Percentiles rank a stretch among this genome's conserved stretches.
phyloP scores from a whole-genome alignment of 148 eudicot genomes.

The Diospyros kaki region DNA sequence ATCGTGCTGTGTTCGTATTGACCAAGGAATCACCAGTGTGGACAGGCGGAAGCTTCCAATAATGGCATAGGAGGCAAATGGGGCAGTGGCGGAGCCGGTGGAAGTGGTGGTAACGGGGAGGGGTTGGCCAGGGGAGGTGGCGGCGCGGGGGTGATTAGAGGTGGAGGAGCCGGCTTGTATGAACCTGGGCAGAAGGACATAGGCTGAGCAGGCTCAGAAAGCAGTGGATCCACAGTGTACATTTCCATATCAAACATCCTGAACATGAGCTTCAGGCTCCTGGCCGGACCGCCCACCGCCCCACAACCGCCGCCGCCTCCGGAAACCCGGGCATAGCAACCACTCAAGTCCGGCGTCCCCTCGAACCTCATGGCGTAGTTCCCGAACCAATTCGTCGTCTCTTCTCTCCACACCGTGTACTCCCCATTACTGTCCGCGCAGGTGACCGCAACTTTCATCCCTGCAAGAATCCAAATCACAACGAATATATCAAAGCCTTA shows the following conservation, averaged over 20 bases:
- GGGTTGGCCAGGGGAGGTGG: conserved; percentile 27
- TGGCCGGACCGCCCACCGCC: conserved; percentile 55
- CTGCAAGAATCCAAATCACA: background rate
- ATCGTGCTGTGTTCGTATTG: too few relatives aligned
- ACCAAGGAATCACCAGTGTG: conserved; percentile 46
- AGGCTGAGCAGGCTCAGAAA: conserved; percentile 78
- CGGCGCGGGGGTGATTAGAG: conserved; percentile 9
- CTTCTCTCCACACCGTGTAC: conserved; percentile 33
- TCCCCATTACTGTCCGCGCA: conserved; percentile 61
- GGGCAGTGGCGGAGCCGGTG: conserved; percentile 27
- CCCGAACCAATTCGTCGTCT: conserved; percentile 68
- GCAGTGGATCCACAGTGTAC: conserved; percentile 61
- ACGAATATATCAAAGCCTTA: background rate
- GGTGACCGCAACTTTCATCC: conserved; percentile 32
- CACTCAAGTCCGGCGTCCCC: conserved; percentile 61
- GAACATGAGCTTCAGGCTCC: conserved; percentile 44
- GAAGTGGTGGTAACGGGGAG: conserved; percentile 24
- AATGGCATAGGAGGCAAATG: conserved; percentile 59
- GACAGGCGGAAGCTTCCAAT: conserved; percentile 65
- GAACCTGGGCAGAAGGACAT: conserved; percentile 54
- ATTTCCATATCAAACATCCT: conserved; percentile 62
- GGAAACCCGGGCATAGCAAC: conserved; percentile 45
- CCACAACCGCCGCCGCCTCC: conserved; percentile 32
- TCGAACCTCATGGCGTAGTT: conserved; percentile 52
- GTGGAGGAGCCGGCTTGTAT: background rate